A percentile compares a stretch with the other conserved stretches of the same genome.
Conservation (phyloP, 768 basidiomycete species). For the Leucogyrophana mollusca region DNA sequence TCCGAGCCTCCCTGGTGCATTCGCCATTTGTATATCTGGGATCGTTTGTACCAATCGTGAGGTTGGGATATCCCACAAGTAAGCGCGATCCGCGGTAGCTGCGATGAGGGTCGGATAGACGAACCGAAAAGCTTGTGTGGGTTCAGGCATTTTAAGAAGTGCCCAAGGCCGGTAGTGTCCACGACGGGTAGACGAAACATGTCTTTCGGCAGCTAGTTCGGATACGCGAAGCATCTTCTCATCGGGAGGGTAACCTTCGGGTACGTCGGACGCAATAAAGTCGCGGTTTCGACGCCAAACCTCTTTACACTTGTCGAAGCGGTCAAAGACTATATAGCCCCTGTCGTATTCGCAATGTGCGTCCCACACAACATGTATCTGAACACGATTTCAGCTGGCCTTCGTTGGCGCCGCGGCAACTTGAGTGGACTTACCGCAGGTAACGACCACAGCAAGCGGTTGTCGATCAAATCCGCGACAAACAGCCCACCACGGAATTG, state of each 20-base stretch:
- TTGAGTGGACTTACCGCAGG: constrained; percentile 39
- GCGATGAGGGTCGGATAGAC: constrained; percentile 66
- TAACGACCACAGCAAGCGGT: constrained; percentile 61
- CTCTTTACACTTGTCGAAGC: constrained; percentile 55
- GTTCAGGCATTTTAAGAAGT: constrained; percentile 45
- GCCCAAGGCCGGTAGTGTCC: constrained; percentile 68
- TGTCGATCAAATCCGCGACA: constrained; percentile 54
- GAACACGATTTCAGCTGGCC: constrained; percentile 1
- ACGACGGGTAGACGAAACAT: constrained; percentile 16
- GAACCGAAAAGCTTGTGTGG: constrained; percentile 58
- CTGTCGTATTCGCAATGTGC: constrained; percentile 75
- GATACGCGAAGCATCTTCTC: constrained; percentile 23
- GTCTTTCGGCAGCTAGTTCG: constrained; percentile 13
- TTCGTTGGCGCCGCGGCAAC: not conserved
- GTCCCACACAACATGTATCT: constrained; percentile 22
- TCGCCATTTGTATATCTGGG: constrained; percentile 30
- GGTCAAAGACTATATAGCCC: constrained; percentile 73
- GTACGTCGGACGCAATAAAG: constrained; percentile 21
- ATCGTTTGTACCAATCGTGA: constrained; percentile 50
- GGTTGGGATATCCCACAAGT: constrained; percentile 61
- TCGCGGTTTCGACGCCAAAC: constrained; percentile 59
- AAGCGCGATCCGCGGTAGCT: constrained; percentile 42
- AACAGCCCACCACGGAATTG: constrained; percentile 52
- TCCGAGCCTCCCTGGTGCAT: constrained; percentile 19
- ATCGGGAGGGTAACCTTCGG: constrained; percentile 32